These are phyloP conservation scores for Zalaria sp. DNA, from an alignment of 2,329 filamentous ascomycete genomes.

Conservation along the genomic window DNA sequence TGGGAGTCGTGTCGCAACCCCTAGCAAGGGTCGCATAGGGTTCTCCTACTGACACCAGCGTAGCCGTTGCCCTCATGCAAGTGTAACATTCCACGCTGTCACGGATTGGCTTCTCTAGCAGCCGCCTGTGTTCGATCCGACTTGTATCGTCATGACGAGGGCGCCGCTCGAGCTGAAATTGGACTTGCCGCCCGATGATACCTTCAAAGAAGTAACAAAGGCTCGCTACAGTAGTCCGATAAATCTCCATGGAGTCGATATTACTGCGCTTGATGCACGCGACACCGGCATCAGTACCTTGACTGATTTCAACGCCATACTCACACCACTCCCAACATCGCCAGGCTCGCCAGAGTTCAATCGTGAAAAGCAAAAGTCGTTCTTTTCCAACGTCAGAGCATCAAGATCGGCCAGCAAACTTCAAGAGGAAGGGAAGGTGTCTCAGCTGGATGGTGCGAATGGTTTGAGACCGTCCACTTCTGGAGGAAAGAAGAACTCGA, in stretches of 20 bases:
- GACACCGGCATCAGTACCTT: conserved; percentile 8
- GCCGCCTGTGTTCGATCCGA: neutral
- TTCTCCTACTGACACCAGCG: too few relatives aligned
- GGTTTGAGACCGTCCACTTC: neutral
- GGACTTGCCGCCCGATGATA: conserved; percentile 4
- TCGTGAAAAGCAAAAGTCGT: conserved; percentile 4
- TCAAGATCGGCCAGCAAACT: conserved; percentile 8
- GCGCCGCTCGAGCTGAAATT: conserved; percentile 2
- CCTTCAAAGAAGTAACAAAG: conserved; percentile 2
- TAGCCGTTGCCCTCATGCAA: neutral
- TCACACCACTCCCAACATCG: conserved; percentile 12
- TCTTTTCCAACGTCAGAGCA: conserved; percentile 7
- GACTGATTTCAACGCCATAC: conserved; percentile 13
- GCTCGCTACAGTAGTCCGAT: conserved; percentile 17
- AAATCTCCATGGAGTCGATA: conserved; percentile 19
- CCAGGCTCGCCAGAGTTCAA: conserved; percentile 3
- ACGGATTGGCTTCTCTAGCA: neutral
- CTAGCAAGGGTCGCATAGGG: too few relatives aligned
- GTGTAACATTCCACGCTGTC: neutral
- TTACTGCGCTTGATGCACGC: conserved; percentile 20
- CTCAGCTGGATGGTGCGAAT: conserved; percentile 1
- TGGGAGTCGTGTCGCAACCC: too few relatives aligned
- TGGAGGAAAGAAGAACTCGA: conserved; percentile 10
- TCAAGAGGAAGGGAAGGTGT: conserved; percentile 3
- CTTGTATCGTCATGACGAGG: conserved; percentile 1